Base-by-base conservation (phyloP, 176 grass and related monocot genomes). In the Carex pumila region DNA sequence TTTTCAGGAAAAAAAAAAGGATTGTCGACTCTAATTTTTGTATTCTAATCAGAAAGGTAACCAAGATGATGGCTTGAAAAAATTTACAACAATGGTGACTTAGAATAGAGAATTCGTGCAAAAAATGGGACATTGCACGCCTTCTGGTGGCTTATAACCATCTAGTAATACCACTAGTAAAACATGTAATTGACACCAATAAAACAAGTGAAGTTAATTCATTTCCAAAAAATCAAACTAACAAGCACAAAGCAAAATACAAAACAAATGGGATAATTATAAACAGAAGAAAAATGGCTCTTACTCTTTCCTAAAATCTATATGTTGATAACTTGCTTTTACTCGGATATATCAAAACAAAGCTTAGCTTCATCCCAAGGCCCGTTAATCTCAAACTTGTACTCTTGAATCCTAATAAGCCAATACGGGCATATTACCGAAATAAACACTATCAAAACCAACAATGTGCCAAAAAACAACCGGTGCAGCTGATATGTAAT, bases 351-450 rank as follows among this genome's bases (percentile, higher is more conserved):
- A 89, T 99, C 93, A 88, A 95, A 99, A 87, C 97, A 96, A 49
- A 99, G 93, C 65, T 99, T 96, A 79, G 97, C 97, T 92, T 95
- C 97, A 79, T 96, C 88, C 93, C 97, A 95, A 18, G 93, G 93
- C 37, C 97, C 93, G 83, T 99, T 99, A 71, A 95, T 99, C 88
- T 99, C 97, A 89, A 99, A 99, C 83, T 99, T 99, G 87, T 99
- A 99, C 80, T 94, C 91, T 58, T 96, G 97, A 85, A 99, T 92
- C 77, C 90, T 99, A 79, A 95, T 89, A 87, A 99, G 97, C 97
- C 97, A 91, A 25, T 87, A 92, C 29, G 93, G 97, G 83, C 93
- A 78, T 57, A 96, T 85, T 59, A 93, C 50, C 31, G 97, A 99
- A 68, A 99, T 84, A 79, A 95, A 99, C 65, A 96, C 81, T 64